A percentile compares a stretch with the other conserved stretches of the same genome.
phyloP scores from a whole-genome alignment of 768 basidiomycete genomes.

The Leucosporidium yakuticum region DNA sequence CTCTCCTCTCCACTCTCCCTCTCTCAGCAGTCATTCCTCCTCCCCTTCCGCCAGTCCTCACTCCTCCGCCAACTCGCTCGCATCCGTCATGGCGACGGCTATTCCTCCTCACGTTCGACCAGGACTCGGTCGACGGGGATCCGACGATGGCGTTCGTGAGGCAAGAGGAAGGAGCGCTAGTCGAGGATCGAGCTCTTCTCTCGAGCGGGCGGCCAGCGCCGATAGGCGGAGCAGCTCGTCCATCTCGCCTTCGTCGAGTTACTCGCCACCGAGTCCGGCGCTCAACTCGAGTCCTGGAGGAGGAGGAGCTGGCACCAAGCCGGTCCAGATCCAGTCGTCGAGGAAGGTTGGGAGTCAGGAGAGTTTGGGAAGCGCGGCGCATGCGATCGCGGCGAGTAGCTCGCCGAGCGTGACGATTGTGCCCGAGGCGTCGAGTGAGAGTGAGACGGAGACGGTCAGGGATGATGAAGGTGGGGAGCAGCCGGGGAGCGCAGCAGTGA shows the following conservation, averaged over 20 bases:
- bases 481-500: not conserved
- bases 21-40: not conserved
- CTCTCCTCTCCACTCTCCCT: not conserved
- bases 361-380: not conserved
- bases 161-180: conserved; percentile 25
- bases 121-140: not conserved
- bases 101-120: conserved; percentile 16
- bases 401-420: conserved; percentile 13
- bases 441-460: conserved; percentile 15
- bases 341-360: conserved; percentile 1
- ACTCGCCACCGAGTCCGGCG: not conserved
- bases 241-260: conserved; percentile 25
- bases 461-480: conserved; percentile 14
- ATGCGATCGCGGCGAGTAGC: not conserved
- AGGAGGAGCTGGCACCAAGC: not conserved
- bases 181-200: conserved; percentile 21
- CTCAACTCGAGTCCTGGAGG: not conserved
- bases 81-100: conserved; percentile 20
- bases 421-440: conserved; percentile 19
- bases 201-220: conserved; percentile 27
- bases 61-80: not conserved
- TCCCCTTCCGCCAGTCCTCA: not conserved
- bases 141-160: conserved; percentile 5
- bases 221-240: conserved; percentile 13
- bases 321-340: conserved; percentile 21